Evolutionary conservation across 2,329 filamentous ascomycete species (phyloP).

Genomic region (Colletotrichum noveboracense): DNA sequence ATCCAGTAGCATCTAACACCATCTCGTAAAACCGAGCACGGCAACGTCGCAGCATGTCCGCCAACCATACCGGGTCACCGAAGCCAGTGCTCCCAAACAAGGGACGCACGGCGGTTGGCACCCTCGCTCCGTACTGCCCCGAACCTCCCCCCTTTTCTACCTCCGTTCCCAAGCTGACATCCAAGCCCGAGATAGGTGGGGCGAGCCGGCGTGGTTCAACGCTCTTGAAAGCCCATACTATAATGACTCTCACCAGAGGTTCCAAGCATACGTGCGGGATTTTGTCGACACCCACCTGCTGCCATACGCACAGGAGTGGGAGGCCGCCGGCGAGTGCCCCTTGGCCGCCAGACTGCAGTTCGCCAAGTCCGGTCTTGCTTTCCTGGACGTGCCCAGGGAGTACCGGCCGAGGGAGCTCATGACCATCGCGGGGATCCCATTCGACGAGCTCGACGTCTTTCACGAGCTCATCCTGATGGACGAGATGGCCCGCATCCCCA

Average conservation of each 20-base stretch:
- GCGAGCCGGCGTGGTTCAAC: conserved; percentile 33
- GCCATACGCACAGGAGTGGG: conserved; percentile 68
- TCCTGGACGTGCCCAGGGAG: conserved; percentile 37
- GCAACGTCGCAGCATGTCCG: neutral
- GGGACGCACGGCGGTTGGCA: neutral
- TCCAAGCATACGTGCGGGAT: conserved; percentile 60
- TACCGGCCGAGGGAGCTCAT: conserved; percentile 30
- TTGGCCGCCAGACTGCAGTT: conserved; percentile 40
- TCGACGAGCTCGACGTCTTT: conserved; percentile 61
- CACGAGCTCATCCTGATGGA: conserved; percentile 61
- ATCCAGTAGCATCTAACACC: neutral
- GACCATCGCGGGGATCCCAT: conserved; percentile 42
- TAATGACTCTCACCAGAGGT: conserved; percentile 62
- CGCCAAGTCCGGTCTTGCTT: conserved; percentile 42
- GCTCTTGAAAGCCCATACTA: conserved; percentile 59
- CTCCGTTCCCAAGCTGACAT: neutral
- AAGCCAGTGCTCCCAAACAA: neutral
- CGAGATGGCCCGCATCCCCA: conserved; percentile 59
- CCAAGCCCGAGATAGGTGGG: neutral
- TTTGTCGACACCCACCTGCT: conserved; percentile 65
- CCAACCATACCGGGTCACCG: neutral
- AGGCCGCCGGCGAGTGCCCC: conserved; percentile 59
- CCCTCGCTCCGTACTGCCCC: neutral
- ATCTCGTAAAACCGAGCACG: neutral
- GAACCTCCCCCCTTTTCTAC: neutral